Evolutionary conservation across 1,284 basidiomycete genomes (phyloP).

Genomic region (Leccinum solheimii): DNA sequence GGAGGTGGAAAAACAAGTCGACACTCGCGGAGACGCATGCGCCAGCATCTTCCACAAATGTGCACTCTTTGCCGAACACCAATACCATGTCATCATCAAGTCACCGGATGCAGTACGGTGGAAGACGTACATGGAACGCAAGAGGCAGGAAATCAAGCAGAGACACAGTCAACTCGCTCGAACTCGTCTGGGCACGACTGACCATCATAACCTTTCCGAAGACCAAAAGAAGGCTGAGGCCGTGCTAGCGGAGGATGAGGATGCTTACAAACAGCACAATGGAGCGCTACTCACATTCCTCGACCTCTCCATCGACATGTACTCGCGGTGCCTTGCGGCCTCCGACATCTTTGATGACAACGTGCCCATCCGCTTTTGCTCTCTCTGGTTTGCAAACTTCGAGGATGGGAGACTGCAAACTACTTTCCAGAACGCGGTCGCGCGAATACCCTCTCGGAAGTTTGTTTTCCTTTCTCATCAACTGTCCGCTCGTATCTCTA

Average conservation of each 20-base stretch:
- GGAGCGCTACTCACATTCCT: slow-evolving; percentile 67
- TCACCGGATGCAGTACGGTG: slow-evolving; percentile 75
- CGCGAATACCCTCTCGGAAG: slow-evolving; percentile 81
- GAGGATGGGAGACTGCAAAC: slow-evolving; percentile 56
- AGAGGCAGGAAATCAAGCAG: slow-evolving; percentile 60
- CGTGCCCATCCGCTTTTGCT: slow-evolving; percentile 79
- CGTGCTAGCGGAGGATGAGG: slow-evolving; percentile 57
- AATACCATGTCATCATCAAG: slow-evolving; percentile 70
- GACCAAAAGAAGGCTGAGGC: slow-evolving; percentile 42
- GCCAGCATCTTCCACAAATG: slow-evolving; percentile 80
- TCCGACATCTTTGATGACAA: slow-evolving; percentile 79
- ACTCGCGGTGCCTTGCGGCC: slow-evolving; percentile 68
- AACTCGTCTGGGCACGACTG: slow-evolving; percentile 28
- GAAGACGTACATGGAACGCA: slow-evolving; percentile 74
- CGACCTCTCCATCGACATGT: slow-evolving; percentile 78
- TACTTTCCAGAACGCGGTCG: slow-evolving; percentile 52
- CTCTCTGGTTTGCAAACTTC: slow-evolving; percentile 91
- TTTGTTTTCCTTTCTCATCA: slow-evolving; percentile 92
- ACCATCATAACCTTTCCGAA: slow-evolving; percentile 26
- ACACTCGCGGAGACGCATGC: slow-evolving; percentile 35
- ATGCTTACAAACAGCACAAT: slow-evolving; percentile 61
- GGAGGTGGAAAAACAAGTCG: slow-evolving; percentile 21
- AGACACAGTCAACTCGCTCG: slow-evolving; percentile 46
- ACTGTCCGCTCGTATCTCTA: slow-evolving; percentile 82
- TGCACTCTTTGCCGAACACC: slow-evolving; percentile 86